Evolutionary conservation across 495 filamentous ascomycete species (phyloP).

Genomic region (Penicillium macrosclerotiorum): DNA sequence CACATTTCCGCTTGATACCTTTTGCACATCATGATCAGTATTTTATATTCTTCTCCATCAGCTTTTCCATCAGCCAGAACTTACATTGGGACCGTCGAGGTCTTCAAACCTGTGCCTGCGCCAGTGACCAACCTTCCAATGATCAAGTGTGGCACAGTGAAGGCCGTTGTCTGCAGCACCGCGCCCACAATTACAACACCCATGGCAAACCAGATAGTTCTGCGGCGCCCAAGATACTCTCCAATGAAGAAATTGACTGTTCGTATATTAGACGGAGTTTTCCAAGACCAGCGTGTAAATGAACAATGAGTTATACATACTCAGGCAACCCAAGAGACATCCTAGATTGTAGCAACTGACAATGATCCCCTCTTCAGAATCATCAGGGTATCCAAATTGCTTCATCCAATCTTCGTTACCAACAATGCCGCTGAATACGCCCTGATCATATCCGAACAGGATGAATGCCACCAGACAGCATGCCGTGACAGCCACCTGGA

Average conservation of each 20-base stretch:
- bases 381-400: conserved; percentile 40
- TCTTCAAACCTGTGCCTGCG: conserved; percentile 50
- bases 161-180: conserved; percentile 43
- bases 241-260: too few relatives aligned
- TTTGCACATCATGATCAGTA: too few relatives aligned
- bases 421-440: conserved; percentile 51
- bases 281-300: too few relatives aligned
- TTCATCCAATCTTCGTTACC: conserved; percentile 47
- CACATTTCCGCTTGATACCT: conserved; percentile 36
- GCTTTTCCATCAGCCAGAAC: too few relatives aligned
- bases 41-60: too few relatives aligned
- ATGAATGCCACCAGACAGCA: too few relatives aligned
- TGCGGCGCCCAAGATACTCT: conserved; percentile 49
- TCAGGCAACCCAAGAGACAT: conserved; percentile 45
- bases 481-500: too few relatives aligned
- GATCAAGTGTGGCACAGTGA: conserved; percentile 44
- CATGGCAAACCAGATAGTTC: conserved; percentile 42
- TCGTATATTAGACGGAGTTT: too few relatives aligned
- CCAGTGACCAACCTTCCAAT: conserved; percentile 50
- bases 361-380: conserved; percentile 46
- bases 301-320: too few relatives aligned
- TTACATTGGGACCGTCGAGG: conserved; percentile 43
- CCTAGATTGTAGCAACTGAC: conserved; percentile 52
- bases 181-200: conserved; percentile 41
- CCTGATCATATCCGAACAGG: conserved; percentile 51